A percentile compares a stretch with the other conserved stretches of the same genome.
Conservation (phyloP, 345 rosid genomes). For the Pelargonium nanum region DNA sequence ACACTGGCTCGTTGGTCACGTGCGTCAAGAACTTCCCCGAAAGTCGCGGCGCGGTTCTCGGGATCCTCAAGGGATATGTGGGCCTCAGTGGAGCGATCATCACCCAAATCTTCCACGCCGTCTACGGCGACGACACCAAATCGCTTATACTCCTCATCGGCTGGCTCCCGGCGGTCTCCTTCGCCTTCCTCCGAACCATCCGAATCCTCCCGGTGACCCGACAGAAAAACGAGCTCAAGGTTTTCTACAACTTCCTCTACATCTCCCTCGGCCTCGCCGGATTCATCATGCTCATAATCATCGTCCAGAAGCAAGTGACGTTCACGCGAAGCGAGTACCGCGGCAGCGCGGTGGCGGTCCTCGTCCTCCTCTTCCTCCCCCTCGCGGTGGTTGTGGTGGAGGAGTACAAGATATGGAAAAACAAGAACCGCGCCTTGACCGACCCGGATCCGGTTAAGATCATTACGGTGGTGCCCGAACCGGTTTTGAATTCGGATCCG, state of each 20-base stretch:
- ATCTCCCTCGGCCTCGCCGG: conserved; percentile 49
- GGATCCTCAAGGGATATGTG: conserved; percentile 45
- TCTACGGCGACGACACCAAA: conserved; percentile 28
- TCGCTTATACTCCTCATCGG: conserved; percentile 46
- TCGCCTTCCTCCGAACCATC: conserved; percentile 31
- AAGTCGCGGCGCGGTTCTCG: conserved; percentile 47
- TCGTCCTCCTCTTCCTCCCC: conserved; percentile 46
- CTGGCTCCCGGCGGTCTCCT: conserved; percentile 50
- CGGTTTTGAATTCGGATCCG: background rate
- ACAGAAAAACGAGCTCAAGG: conserved; percentile 37
- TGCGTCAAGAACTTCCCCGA: conserved; percentile 61
- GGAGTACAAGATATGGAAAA: conserved; percentile 34
- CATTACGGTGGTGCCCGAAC: background rate
- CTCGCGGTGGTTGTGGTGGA: conserved; percentile 33
- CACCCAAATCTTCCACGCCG: conserved; percentile 37
- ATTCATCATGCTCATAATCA: conserved; percentile 43
- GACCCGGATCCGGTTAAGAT: conserved; percentile 9
- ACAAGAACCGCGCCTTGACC: conserved; percentile 20
- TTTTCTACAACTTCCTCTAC: conserved; percentile 43
- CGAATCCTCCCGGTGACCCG: conserved; percentile 33
- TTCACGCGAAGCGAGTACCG: conserved; percentile 36
- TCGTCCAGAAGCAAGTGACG: conserved; percentile 19
- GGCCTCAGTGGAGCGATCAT: conserved; percentile 52
- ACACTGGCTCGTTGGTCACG: conserved; percentile 46
- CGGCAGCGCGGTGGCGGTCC: conserved; percentile 32